Base-by-base conservation (phyloP, 768 basidiomycete species). In the Pleurotus tuber-regium region DNA sequence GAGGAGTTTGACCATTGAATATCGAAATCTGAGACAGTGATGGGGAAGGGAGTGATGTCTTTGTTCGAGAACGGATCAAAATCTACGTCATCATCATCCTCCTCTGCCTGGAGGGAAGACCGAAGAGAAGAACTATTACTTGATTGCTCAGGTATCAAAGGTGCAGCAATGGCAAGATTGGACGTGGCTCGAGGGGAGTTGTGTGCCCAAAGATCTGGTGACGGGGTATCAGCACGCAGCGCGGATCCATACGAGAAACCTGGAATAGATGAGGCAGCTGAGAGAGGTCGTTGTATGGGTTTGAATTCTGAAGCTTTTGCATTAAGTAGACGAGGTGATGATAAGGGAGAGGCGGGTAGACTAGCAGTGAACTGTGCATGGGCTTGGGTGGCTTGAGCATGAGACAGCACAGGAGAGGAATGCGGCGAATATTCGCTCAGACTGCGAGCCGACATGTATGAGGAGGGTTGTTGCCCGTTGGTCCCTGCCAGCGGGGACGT, bases 231-330 rank as follows among this genome's bases (percentile, higher is more conserved):
- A 7, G 82, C 81, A 36, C 90, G 76, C 12, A 71, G 70, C 54
- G 33, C 41, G 18, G 52, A 14, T n/a, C n/a, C n/a, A 18, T 78
- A 72, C 4, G 75, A 80, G 31, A 48, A 48, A 51, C 68, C 77
- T 44, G 79, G 84, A 61, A 77, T 80, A 26, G 77, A 84, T 18
- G 81, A 83, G 26, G 84, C 83, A 1, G 90, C 86, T 6, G 87
- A 88, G 23, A 91, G 76, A 0, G 92, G 89, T 2, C 89, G 81
- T 25, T 80, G 85, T 30, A 89, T 86, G 14, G 93, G 93, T 58
- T 84, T 88, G 69, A 95, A 95, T 64, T 94, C 91, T 30, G 77
- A 82, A 1, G 93, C 92, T 70, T 94, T 95, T 36, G 93, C 94
- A 60, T 86, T 95, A 46, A 96, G 77, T 19, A 92, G 72, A 16